Evolutionary conservation across 164 flowering plant genomes (phyloP).

Genomic region (Vitis riparia): DNA sequence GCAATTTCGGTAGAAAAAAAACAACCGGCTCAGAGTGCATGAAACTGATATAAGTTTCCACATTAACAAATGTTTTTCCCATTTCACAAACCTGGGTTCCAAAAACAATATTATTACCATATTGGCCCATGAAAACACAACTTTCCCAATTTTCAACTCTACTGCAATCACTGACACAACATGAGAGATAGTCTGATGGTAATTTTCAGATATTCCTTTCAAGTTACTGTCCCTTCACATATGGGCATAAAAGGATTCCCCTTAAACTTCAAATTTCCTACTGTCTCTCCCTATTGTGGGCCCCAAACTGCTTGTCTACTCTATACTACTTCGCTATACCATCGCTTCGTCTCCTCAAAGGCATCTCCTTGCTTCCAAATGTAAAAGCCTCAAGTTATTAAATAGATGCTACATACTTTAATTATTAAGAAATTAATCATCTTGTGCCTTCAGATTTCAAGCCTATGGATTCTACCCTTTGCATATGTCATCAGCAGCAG

Average conservation of each 20-base stretch:
- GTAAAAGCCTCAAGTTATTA: conserved; percentile 3
- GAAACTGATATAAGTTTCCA: too few species aligned
- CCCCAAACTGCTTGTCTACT: conserved; percentile 25
- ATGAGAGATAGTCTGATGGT: conserved; percentile 39
- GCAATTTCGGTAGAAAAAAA: too few species aligned
- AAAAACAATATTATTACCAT: too few species aligned
- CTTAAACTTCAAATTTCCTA: conserved; percentile 29
- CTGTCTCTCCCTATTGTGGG: conserved; percentile 24
- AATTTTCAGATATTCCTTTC: conserved; percentile 31
- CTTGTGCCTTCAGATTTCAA: conserved; percentile 34
- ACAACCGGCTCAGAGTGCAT: too few species aligned
- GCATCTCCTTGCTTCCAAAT: conserved; percentile 29
- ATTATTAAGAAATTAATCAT: background rate
- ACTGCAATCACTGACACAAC: conserved; percentile 24
- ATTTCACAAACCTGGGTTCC: too few species aligned
- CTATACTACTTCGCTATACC: conserved; percentile 23
- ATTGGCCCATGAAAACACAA: too few species aligned
- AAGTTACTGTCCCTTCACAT: conserved; percentile 21
- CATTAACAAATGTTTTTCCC: too few species aligned
- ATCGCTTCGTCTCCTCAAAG: conserved; percentile 24
- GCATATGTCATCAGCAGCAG: conserved; percentile 29
- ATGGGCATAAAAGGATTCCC: conserved; percentile 25
- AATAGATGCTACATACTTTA: too few species aligned
- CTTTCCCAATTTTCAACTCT: conserved; percentile 14
- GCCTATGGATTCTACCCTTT: conserved; percentile 52